Evolutionary conservation across 1,284 basidiomycete genomes (phyloP).

Genomic region (Mycena citricolor): DNA sequence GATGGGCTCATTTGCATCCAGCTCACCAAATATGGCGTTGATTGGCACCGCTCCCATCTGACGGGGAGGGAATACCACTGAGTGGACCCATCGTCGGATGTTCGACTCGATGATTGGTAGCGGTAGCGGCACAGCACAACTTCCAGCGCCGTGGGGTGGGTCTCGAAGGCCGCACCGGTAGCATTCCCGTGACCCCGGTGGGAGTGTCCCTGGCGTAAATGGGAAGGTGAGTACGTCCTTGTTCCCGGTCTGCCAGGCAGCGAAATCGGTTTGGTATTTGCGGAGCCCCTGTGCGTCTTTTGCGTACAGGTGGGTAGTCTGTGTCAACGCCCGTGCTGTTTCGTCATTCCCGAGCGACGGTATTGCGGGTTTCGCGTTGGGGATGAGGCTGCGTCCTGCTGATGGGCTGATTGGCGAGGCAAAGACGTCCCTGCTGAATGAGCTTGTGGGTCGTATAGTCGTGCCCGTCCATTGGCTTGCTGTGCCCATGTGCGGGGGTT

Average conservation of each 20-base stretch:
- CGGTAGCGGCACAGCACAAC: neutral
- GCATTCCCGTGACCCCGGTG: constrained; percentile 8
- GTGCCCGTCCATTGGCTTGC: too few species aligned
- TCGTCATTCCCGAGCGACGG: too few species aligned
- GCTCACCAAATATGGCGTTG: constrained; percentile 8
- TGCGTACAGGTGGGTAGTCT: neutral
- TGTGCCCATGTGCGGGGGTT: too few species aligned
- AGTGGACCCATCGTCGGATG: neutral
- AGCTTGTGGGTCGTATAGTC: too few species aligned
- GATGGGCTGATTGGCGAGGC: too few species aligned
- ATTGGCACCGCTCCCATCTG: too few species aligned
- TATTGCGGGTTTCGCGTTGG: too few species aligned
- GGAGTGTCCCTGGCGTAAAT: constrained; percentile 7
- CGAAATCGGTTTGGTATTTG: neutral
- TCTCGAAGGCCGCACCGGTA: constrained; percentile 7
- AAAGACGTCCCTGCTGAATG: too few species aligned
- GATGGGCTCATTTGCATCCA: constrained; percentile 1
- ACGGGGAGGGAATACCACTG: neutral
- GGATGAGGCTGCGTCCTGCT: too few species aligned
- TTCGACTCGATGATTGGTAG: constrained; percentile 3
- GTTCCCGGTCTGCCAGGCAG: constrained; percentile 1
- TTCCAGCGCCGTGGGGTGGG: constrained; percentile 2
- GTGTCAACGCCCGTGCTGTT: neutral
- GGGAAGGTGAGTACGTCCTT: too few species aligned
- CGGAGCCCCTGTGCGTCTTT: neutral